Percentiles rank a stretch among this genome's conserved stretches.
Evolutionary conservation across 1,139 yeast genomes (phyloP).

Genomic region (Yamadazyma oceani): DNA sequence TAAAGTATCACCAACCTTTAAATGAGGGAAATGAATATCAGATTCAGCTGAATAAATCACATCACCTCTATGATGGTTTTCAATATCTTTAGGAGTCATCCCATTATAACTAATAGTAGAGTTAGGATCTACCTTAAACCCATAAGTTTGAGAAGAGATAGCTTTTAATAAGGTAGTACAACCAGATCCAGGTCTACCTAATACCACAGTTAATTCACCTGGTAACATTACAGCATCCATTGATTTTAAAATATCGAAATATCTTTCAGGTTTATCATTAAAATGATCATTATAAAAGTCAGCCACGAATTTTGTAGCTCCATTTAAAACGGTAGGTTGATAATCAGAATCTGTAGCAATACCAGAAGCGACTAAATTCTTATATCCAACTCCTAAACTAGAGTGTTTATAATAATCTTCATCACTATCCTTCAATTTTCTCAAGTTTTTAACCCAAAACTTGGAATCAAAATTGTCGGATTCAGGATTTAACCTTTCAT

Average conservation of each 20-base stretch:
- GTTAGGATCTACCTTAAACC: slow-evolving; percentile 31
- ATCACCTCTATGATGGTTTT: slow-evolving; percentile 46
- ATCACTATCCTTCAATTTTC: slow-evolving; percentile 35
- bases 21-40: slow-evolving; percentile 54
- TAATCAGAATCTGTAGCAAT: slow-evolving; percentile 77
- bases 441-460: slow-evolving; percentile 31
- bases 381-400: slow-evolving; percentile 67
- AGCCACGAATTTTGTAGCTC: slow-evolving; percentile 25
- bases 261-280: slow-evolving; percentile 17
- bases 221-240: slow-evolving; percentile 37
- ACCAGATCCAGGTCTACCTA: slow-evolving; percentile 41
- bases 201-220: slow-evolving; percentile 37
- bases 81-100: slow-evolving; percentile 47
- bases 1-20: slow-evolving; percentile 52
- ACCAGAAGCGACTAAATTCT: slow-evolving; percentile 70
- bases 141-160: slow-evolving; percentile 36
- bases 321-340: slow-evolving; percentile 68
- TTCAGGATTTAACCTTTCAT: slow-evolving; percentile 29
- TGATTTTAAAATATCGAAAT: slow-evolving; percentile 32
- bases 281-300: slow-evolving; percentile 15
- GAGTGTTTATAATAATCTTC: slow-evolving; percentile 66
- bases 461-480: slow-evolving; percentile 57
- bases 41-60: slow-evolving; percentile 53
- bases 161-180: slow-evolving; percentile 37
- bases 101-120: slow-evolving; percentile 47